phyloP scores from a whole-genome alignment of 1,284 basidiomycete species.

The Megacollybia platyphylla region DNA sequence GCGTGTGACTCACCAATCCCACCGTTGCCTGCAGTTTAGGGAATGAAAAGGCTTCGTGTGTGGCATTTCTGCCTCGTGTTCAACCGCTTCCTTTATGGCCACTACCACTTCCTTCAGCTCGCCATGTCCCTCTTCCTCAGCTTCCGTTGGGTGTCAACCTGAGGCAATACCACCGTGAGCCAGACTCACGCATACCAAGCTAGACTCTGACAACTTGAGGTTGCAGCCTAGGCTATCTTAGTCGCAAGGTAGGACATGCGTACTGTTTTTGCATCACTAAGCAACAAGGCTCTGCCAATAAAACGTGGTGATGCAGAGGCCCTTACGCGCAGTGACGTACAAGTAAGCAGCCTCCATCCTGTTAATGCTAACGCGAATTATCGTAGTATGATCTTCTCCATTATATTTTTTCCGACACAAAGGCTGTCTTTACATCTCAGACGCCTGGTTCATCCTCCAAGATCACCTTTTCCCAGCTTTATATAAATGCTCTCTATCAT shows the following conservation, averaged over 20 bases:
- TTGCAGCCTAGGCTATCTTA: conserved; percentile 50
- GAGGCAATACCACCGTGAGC: conserved; percentile 37
- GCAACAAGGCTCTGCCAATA: conserved; percentile 43
- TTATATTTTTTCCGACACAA: conserved; percentile 63
- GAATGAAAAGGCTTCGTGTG: neutral
- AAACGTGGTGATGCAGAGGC: conserved; percentile 70
- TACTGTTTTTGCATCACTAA: no score
- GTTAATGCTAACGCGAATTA: no score
- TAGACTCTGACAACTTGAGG: conserved; percentile 3
- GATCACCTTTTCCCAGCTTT: conserved; percentile 75
- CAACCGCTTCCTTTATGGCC: conserved; percentile 26
- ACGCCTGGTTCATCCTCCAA: conserved; percentile 26
- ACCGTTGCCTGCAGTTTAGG: neutral
- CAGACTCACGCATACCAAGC: conserved; percentile 9
- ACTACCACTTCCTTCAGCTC: conserved; percentile 18
- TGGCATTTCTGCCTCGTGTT: conserved; percentile 18
- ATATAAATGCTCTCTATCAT: conserved; percentile 68
- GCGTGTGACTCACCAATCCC: neutral
- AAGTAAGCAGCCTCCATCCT: conserved; percentile 16
- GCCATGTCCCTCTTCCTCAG: conserved; percentile 13
- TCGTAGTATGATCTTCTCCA: conserved; percentile 58
- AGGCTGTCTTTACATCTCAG: conserved; percentile 60
- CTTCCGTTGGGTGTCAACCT: conserved; percentile 20
- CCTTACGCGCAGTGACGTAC: conserved; percentile 69
- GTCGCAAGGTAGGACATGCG: conserved; percentile 28